Evolutionary conservation across 306 rosid species (phyloP), one percentile per base, ranked within the genome.

Genomic region (Cucumis cinereus): DNA sequence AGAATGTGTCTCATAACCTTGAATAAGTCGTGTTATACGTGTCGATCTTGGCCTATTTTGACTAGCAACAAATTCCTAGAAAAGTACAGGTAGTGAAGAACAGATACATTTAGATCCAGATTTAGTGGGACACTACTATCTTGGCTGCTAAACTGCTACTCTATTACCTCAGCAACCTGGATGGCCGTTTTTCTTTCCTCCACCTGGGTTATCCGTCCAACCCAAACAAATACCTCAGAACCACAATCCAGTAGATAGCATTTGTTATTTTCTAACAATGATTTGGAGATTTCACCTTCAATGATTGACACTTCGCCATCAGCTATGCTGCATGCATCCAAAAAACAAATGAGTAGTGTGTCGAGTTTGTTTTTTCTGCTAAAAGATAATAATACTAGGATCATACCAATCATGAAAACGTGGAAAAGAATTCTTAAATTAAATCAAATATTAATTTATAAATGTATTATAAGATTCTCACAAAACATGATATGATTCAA

Each of bases 211-310:
- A 78, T 83, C 86, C 99, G 88, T 73, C 99, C 99, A 75, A 87
- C 83, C 99, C 99, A 95, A 10, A 87, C 87, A 85, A 88, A 95
- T 70, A 95, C 87, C 85, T 92, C 96, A 73, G 90, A 59, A 68
- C 97, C 93, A 87, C 97, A 89, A 81, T 95, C 97, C 77, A 95
- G 74, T 40, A 95, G 82, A 88, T 95, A 92, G 86, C 98, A 90
- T 77, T 88, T 92, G 79, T 85, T 83, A 79, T 91, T 84, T 57
- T 90, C 92, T 30, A 95, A 85, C 74, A 95, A 81, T 41, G 86
- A 92, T 85, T 87, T 95, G 53, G 84, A 83, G 84, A 92, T 82
- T 83, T 90, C 96, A 41, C 79, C 80, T 77, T 89, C 90, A 76
- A 88, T 77, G 47, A 89, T 89, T 50, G 77, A 85, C 84, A 89